Percentiles rank a stretch among this genome's conserved stretches.
Evolutionary conservation across 2,329 filamentous ascomycete genomes (phyloP).

Genomic region (Arthrobotrys sphaeroides): DNA sequence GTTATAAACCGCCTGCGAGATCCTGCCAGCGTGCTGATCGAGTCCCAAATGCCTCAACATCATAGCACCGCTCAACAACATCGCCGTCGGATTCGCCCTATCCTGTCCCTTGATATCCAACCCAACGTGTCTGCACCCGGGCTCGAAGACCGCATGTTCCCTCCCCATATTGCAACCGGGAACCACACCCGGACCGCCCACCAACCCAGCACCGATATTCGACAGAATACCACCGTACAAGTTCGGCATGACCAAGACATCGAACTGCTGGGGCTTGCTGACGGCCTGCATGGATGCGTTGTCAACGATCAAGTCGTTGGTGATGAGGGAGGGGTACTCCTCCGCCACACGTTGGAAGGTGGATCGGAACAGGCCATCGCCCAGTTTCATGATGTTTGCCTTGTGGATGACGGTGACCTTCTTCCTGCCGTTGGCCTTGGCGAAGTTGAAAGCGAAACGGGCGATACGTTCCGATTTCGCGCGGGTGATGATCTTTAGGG

Average conservation of each 20-base stretch:
- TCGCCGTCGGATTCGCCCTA: conserved; percentile 95
- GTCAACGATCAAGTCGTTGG: conserved; percentile 99
- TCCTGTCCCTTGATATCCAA: conserved; percentile 99
- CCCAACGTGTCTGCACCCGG: conserved; percentile 98
- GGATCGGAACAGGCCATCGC: conserved; percentile 97
- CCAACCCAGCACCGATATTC: conserved; percentile 97
- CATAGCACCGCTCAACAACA: conserved; percentile 96
- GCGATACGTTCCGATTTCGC: conserved; percentile 99
- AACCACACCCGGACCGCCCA: conserved; percentile 95
- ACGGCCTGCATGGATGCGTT: conserved; percentile 99
- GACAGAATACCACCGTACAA: conserved; percentile 98
- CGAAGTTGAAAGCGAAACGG: conserved; percentile 98
- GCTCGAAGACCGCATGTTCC: conserved; percentile 97
- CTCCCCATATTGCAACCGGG: conserved; percentile 99
- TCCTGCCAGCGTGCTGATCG: conserved; percentile 94
- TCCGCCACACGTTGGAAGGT: conserved; percentile 93
- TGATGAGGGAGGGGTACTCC: conserved; percentile 94
- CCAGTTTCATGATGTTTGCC: conserved; percentile 99
- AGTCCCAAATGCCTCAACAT: conserved; percentile 95
- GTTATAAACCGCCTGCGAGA: conserved; percentile 69
- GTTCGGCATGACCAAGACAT: conserved; percentile 99
- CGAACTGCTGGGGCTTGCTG: conserved; percentile 94
- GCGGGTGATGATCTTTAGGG: conserved; percentile 99
- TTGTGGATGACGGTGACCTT: conserved; percentile 99
- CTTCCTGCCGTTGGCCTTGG: conserved; percentile 97